Percentiles rank a stretch among this genome's conserved stretches.
Conservation (phyloP, 495 filamentous ascomycete species). For the Schizothecium vesticola region DNA sequence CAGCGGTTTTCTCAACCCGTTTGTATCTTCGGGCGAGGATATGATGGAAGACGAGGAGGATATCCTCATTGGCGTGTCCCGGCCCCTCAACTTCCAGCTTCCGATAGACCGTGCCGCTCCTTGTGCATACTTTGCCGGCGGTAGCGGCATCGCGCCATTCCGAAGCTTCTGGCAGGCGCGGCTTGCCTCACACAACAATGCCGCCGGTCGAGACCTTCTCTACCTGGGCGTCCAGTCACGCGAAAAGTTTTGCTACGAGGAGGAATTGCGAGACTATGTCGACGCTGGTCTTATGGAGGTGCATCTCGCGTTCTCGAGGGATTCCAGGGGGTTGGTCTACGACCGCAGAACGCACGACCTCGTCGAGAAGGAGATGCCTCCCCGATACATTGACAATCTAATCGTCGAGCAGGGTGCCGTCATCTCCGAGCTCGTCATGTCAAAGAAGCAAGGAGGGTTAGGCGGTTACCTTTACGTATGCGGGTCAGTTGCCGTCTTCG, state of each 20-base stretch:
- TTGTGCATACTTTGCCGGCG: constrained; percentile 47
- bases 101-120: constrained; percentile 42
- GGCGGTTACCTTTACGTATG: constrained; percentile 50
- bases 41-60: constrained; percentile 34
- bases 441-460: constrained; percentile 46
- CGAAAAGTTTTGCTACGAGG: constrained; percentile 47
- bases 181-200: constrained; percentile 27
- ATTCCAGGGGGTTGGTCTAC: constrained; percentile 41
- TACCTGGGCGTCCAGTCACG: constrained; percentile 48
- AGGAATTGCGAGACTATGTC: constrained; percentile 43
- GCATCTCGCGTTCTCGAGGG: constrained; percentile 46
- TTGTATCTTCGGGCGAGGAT: constrained; percentile 26
- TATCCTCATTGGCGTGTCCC: constrained; percentile 44
- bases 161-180: constrained; percentile 47
- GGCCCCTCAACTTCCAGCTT: constrained; percentile 47
- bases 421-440: constrained; percentile 49
- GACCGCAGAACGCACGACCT: constrained; percentile 36
- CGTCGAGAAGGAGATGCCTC: constrained; percentile 43
- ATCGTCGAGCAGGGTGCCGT: constrained; percentile 44
- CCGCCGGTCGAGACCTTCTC: constrained; percentile 41
- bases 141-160: constrained; percentile 48
- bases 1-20: constrained; percentile 47
- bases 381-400: constrained; percentile 46
- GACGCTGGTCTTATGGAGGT: constrained; percentile 46
- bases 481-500: constrained; percentile 48